phyloP scores from a whole-genome alignment of 1,139 yeast species.

The Yamadazyma triangularis region DNA sequence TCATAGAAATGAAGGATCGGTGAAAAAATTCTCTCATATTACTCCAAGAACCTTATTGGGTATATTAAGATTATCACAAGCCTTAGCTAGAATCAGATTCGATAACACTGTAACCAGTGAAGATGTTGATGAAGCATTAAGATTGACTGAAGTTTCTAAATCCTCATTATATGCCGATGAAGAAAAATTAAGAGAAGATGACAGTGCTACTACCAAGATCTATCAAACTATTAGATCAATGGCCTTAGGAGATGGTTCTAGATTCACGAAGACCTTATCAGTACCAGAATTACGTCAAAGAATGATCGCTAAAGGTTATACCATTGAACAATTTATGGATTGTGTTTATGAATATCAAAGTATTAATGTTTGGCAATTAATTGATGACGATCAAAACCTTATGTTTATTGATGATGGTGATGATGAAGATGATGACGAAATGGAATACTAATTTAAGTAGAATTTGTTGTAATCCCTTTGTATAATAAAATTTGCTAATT shows the following conservation, averaged over 20 bases:
- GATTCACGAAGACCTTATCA: conserved; percentile 40
- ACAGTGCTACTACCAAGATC: conserved; percentile 52
- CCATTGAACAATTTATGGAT: conserved; percentile 69
- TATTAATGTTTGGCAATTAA: conserved; percentile 72
- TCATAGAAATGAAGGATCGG: conserved; percentile 71
- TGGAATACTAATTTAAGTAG: too few relatives aligned
- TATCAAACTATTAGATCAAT: conserved; percentile 55
- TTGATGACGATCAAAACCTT: conserved; percentile 60
- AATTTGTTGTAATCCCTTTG: too few relatives aligned
- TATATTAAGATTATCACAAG: conserved; percentile 89
- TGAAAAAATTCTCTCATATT: conserved; percentile 77
- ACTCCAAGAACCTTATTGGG: conserved; percentile 95
- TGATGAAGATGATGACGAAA: conserved; percentile 6
- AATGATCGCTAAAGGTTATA: conserved; percentile 80
- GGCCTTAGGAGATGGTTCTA: conserved; percentile 45
- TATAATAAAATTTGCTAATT: too few relatives aligned
- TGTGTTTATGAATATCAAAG: conserved; percentile 73
- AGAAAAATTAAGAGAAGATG: conserved; percentile 47
- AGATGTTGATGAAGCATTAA: conserved; percentile 94
- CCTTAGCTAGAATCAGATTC: conserved; percentile 85
- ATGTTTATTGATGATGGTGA: conserved; percentile 31
- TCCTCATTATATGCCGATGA: conserved; percentile 65
- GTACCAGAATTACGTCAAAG: conserved; percentile 59
- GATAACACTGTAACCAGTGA: conserved; percentile 62
- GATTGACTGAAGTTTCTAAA: conserved; percentile 82